These are phyloP conservation scores for Lipomyces sp. DNA, from an alignment of 805 yeast genomes.

Conservation along the genomic window DNA sequence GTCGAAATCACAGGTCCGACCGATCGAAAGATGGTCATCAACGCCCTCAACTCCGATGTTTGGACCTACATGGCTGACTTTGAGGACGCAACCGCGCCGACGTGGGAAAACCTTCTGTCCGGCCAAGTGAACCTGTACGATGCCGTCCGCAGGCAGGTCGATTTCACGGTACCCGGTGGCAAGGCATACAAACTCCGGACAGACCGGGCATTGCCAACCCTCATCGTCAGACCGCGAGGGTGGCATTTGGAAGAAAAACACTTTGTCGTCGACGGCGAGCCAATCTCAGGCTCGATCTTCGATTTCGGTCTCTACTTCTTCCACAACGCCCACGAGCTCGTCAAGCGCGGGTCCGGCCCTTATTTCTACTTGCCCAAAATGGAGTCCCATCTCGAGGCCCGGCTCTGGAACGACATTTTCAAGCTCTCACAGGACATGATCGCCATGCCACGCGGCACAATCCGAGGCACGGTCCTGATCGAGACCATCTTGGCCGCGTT, in stretches of 20 bases:
- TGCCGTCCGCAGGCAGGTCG: conserved; percentile 64
- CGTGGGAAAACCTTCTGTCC: conserved; percentile 68
- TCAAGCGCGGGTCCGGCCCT: conserved; percentile 66
- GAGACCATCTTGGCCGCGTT: conserved; percentile 76
- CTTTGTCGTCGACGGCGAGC: conserved; percentile 68
- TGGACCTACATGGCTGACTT: conserved; percentile 79
- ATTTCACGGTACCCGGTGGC: conserved; percentile 46
- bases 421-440: conserved; percentile 66
- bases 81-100: conserved; percentile 74
- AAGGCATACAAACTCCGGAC: conserved; percentile 60
- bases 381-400: conserved; percentile 78
- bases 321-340: conserved; percentile 66
- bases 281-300: conserved; percentile 66
- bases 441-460: conserved; percentile 67
- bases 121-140: conserved; percentile 75
- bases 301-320: conserved; percentile 73
- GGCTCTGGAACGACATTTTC: conserved; percentile 76
- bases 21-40: conserved; percentile 75
- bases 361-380: conserved; percentile 76
- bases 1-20: conserved; percentile 80
- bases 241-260: conserved; percentile 76
- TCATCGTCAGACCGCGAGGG: conserved; percentile 64
- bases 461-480: conserved; percentile 71
- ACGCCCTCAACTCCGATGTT: conserved; percentile 69
- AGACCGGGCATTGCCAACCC: conserved; percentile 58